Evolutionary conservation across 1,284 basidiomycete species (phyloP).

Genomic region (Sporisorium sorghi): DNA sequence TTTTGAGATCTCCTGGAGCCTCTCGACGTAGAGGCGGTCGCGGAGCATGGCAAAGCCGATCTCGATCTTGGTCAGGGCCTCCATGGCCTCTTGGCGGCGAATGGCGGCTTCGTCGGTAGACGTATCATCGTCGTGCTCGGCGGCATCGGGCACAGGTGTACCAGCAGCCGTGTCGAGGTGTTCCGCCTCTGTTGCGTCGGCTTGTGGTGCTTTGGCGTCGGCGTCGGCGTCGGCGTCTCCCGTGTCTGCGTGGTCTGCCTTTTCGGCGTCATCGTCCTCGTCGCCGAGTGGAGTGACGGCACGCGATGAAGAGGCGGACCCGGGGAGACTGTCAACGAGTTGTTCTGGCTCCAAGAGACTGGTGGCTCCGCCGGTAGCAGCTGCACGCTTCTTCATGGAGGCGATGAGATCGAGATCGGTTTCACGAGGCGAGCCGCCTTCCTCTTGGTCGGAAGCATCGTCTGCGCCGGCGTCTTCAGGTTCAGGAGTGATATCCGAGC

Average conservation of each 20-base stretch:
- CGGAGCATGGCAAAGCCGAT: conserved; percentile 74
- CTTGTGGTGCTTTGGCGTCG: conserved; percentile 21
- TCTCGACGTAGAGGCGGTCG: conserved; percentile 74
- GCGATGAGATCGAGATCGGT: conserved; percentile 51
- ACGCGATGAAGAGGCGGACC: conserved; percentile 53
- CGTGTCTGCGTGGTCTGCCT: conserved; percentile 15
- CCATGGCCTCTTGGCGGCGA: conserved; percentile 71
- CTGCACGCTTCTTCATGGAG: conserved; percentile 61
- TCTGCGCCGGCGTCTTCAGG: conserved; percentile 41
- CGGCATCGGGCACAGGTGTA: conserved; percentile 44
- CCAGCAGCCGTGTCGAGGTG: conserved; percentile 47
- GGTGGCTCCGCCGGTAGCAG: conserved; percentile 60
- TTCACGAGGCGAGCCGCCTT: conserved; percentile 38
- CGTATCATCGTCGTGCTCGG: conserved; percentile 53
- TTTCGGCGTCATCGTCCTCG: conserved; percentile 43
- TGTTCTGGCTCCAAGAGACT: conserved; percentile 56
- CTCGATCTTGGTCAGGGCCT: conserved; percentile 73
- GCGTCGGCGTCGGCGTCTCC: conserved; percentile 13
- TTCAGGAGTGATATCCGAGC: conserved; percentile 54
- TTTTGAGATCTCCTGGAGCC: conserved; percentile 73
- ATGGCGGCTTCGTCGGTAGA: conserved; percentile 65
- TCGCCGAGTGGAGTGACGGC: conserved; percentile 49
- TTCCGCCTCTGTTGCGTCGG: conserved; percentile 34
- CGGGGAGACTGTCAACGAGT: conserved; percentile 53
- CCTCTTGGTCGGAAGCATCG: conserved; percentile 40